Evolutionary conservation across 306 rosid species (phyloP).

Genomic region (Cicer chorassanicum): DNA sequence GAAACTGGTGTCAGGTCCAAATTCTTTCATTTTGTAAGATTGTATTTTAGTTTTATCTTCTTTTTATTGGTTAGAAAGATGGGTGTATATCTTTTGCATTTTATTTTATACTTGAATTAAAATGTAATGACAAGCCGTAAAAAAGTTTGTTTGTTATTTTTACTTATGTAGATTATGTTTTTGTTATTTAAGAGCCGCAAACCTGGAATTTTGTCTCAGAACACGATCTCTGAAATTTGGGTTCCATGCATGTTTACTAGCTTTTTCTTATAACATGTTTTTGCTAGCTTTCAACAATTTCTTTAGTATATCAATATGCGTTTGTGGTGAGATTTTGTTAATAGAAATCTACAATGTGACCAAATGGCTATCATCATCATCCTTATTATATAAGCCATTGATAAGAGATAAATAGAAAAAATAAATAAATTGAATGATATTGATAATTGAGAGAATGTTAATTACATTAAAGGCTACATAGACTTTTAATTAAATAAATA

Average conservation of each 20-base stretch:
- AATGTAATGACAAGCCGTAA: constrained; percentile 41
- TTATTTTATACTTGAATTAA: constrained; percentile 47
- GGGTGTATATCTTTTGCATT: constrained; percentile 61
- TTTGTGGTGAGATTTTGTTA: background rate
- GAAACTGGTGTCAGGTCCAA: constrained; percentile 51
- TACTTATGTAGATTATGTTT: background rate
- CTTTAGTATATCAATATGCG: background rate
- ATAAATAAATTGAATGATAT: no score
- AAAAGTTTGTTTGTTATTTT: constrained; percentile 41
- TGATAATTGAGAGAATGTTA: no score
- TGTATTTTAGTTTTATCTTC: constrained; percentile 39
- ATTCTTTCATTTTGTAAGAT: constrained; percentile 63
- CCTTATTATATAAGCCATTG: no score
- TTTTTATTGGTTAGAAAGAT: constrained; percentile 46
- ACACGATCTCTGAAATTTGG: background rate
- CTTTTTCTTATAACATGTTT: background rate
- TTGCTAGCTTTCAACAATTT: background rate
- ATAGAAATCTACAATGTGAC: background rate
- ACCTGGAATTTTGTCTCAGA: background rate
- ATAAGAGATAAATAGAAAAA: no score
- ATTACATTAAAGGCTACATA: no score
- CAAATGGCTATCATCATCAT: no score
- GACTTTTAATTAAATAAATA: no score
- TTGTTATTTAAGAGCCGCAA: background rate
- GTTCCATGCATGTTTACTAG: background rate